A percentile compares a stretch with the other conserved stretches of the same genome.
These are phyloP conservation scores for Pisolithus marmoratus DNA, from an alignment of 768 basidiomycete genomes.

Conservation along the genomic window DNA sequence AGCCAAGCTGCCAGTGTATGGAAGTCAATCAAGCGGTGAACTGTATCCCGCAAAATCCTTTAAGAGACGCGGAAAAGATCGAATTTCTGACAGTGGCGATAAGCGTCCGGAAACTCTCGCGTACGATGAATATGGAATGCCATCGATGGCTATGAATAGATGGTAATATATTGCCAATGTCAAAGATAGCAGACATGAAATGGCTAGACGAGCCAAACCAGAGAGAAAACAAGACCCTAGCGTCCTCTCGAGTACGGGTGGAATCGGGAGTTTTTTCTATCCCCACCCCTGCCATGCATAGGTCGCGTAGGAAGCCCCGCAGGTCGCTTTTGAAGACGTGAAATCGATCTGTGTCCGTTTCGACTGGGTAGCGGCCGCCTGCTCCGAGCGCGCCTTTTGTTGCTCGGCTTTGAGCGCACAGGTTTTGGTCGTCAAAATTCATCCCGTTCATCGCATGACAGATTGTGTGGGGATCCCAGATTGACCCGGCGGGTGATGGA, in stretches of 20 bases:
- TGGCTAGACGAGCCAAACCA: background rate
- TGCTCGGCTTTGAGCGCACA: slow-evolving; percentile 43
- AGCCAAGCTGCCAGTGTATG: too few relatives aligned
- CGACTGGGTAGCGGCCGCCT: slow-evolving; percentile 45
- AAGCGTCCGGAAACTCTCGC: too few relatives aligned
- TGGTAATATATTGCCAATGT: background rate
- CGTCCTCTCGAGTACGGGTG: slow-evolving; percentile 22
- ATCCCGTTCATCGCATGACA: background rate
- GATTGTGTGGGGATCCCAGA: background rate
- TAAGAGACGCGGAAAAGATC: too few relatives aligned
- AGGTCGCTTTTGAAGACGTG: slow-evolving; percentile 28
- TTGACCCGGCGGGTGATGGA: background rate
- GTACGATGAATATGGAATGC: too few relatives aligned
- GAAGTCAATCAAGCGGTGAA: too few relatives aligned
- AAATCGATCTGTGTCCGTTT: slow-evolving; percentile 65
- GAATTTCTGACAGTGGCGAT: too few relatives aligned
- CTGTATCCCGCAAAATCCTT: too few relatives aligned
- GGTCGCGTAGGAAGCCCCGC: slow-evolving; percentile 4
- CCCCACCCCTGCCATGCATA: slow-evolving; percentile 13
- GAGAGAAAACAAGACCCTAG: slow-evolving; percentile 6
- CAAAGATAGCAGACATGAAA: background rate
- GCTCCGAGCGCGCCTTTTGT: slow-evolving; percentile 62
- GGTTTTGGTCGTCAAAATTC: background rate
- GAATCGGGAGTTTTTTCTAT: slow-evolving; percentile 20
- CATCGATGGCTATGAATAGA: too few relatives aligned